phyloP scores from a whole-genome alignment of 306 rosid genomes.

The Coriaria nepalensis region DNA sequence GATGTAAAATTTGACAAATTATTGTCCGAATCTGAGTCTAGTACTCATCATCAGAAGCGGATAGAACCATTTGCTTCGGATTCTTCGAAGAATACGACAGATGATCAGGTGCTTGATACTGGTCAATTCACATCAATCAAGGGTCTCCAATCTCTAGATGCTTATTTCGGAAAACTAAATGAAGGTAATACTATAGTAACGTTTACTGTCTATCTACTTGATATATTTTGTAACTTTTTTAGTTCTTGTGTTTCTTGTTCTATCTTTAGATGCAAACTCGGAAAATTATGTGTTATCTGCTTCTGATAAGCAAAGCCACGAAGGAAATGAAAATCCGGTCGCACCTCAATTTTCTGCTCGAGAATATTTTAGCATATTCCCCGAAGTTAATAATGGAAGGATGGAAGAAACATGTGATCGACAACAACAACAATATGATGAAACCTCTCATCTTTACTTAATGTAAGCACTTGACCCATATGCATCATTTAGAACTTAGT shows the following conservation, averaged over 20 bases:
- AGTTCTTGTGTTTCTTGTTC: not conserved
- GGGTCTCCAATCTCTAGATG: conserved; percentile 49
- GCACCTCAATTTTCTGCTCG: conserved; percentile 14
- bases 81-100: conserved; percentile 19
- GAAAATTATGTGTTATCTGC: conserved; percentile 15
- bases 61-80: conserved; percentile 39
- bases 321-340: conserved; percentile 19
- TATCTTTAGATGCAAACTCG: conserved; percentile 23
- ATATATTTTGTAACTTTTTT: not conserved
- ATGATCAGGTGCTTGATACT: conserved; percentile 13
- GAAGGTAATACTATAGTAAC: conserved; percentile 22
- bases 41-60: conserved; percentile 42
- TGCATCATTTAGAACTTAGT: conserved; percentile 4
- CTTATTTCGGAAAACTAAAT: conserved; percentile 51
- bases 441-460: conserved; percentile 44
- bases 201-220: not conserved
- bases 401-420: too few species aligned
- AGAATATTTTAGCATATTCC: not conserved
- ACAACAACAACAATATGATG: conserved; percentile 26
- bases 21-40: too few species aligned
- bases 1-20: too few species aligned
- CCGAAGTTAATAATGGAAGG: too few species aligned
- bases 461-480: conserved; percentile 25
- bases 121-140: conserved; percentile 21
- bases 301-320: conserved; percentile 16